Percentiles rank a stretch among this genome's conserved stretches.
Conservation (phyloP, 2,329 filamentous ascomycete genomes). For the Penicillium paneum region DNA sequence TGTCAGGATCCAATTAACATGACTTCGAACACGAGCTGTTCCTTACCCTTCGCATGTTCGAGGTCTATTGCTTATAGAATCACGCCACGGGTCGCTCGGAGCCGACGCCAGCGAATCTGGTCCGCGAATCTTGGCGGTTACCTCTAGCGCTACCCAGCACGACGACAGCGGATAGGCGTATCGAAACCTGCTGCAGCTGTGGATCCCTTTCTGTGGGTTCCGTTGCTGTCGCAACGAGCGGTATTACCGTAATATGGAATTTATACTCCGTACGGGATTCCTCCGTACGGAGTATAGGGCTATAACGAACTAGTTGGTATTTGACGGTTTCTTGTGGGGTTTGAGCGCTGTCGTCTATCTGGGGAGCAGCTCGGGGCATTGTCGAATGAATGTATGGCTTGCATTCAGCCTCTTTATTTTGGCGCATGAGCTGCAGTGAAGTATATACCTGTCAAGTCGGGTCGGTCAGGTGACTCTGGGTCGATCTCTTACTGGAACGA, state of each 20-base stretch:
- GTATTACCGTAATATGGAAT: constrained; percentile 1
- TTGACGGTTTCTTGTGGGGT: neutral
- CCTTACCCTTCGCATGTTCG: neutral
- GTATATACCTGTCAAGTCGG: too few relatives aligned
- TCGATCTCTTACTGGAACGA: too few relatives aligned
- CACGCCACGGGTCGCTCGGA: neutral
- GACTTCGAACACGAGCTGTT: neutral
- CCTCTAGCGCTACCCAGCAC: neutral
- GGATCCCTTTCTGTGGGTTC: neutral
- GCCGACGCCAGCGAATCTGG: neutral
- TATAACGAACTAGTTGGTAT: neutral
- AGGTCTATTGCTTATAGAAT: neutral
- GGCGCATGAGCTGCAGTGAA: neutral
- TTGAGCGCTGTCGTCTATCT: neutral
- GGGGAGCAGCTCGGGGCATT: neutral
- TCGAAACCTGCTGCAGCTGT: neutral
- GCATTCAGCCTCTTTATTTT: neutral
- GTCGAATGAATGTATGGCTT: neutral
- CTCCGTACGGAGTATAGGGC: neutral
- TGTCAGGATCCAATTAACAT: neutral
- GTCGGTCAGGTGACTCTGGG: too few relatives aligned
- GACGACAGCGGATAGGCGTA: neutral
- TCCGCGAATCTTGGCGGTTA: neutral
- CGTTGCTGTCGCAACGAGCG: constrained; percentile 2
- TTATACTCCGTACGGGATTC: neutral